Evolutionary conservation across 176 grass and related monocot species (phyloP), one percentile per base, ranked within the genome.

Genomic region (Paspalum vaginatum): DNA sequence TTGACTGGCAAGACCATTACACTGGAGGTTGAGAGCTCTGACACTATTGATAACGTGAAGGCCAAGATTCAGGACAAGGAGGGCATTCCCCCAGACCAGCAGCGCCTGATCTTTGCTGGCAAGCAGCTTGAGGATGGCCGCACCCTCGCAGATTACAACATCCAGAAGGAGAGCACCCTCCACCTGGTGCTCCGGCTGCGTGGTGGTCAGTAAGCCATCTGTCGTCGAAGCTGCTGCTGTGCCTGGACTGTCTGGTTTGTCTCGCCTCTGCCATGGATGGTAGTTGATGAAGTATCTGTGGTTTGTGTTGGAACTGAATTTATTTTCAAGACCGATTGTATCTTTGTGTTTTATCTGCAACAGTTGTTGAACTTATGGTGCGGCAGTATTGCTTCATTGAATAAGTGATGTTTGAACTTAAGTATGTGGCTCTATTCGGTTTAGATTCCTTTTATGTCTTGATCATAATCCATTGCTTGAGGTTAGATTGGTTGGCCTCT

Each of bases 1-100:
- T 27, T 97, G 1, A 97, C 93, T 0, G 90, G 93, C 4, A 97
- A 97, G 85, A 91, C 93, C n/a, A 94, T 94, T 1, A 91, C 92
- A 1, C 2, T 94, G 0, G 92, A 91, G 62, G 64, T 67, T 5
- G 64, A 67, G 64, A 21, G 18, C 40, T 93, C 91, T 0, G 91
- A 93, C 65, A 93, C 84, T 32, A 89, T 92, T 0, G 90, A 92
- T 70, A 92, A 92, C 1, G 90, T 92, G 0, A 92, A 92, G 83
- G 90, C 90, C 0, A 92, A 92, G 79, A 92, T 92, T 41, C 90
- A 92, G 79, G 86, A 92, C 64, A 92, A 92, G 75, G 90, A 92
- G 83, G 90, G 90, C 0, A 92, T 89, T 0, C 90, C 90, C 2
- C 90, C 86, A 1, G 90, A 92, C 62, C 90, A 93, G 77, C 91